Percentiles rank a stretch among this genome's conserved stretches.
These are phyloP conservation scores for Pseudozyma tsukubaensis DNA, from an alignment of 1,284 basidiomycete species.

Conservation along the genomic window DNA sequence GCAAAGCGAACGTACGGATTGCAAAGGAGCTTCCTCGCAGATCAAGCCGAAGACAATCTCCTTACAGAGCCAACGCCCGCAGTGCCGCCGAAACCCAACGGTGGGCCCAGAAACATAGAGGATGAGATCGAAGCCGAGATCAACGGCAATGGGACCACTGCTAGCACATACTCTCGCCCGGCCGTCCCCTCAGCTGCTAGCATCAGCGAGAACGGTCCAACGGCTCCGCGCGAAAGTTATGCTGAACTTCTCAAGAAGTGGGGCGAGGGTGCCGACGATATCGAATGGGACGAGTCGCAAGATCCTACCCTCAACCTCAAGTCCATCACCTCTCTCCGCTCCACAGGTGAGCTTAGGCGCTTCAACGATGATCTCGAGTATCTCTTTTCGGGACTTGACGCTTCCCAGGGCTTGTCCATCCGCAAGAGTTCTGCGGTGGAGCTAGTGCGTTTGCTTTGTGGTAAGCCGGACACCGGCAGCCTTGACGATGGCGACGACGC, in stretches of 20 bases:
- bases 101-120: conserved; percentile 28
- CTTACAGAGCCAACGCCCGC: conserved; percentile 14
- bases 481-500: conserved; percentile 18
- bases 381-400: conserved; percentile 40
- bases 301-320: conserved; percentile 51
- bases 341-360: conserved; percentile 42
- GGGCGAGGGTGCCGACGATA: conserved; percentile 50
- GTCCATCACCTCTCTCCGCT: conserved; percentile 49
- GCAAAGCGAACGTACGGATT: conserved; percentile 48
- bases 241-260: conserved; percentile 51
- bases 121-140: conserved; percentile 50
- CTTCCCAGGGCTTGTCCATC: conserved; percentile 25
- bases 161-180: background rate
- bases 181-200: background rate
- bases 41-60: conserved; percentile 40
- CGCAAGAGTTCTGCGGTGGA: conserved; percentile 44
- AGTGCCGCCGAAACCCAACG: background rate
- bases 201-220: background rate
- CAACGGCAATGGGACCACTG: background rate
- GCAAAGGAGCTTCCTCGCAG: conserved; percentile 49
- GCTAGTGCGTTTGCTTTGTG: conserved; percentile 40
- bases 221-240: conserved; percentile 44
- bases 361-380: conserved; percentile 56
- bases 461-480: conserved; percentile 30
- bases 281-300: conserved; percentile 54